Evolutionary conservation across 2,329 filamentous ascomycete genomes (phyloP).

Genomic region (Penicillium carneum): DNA sequence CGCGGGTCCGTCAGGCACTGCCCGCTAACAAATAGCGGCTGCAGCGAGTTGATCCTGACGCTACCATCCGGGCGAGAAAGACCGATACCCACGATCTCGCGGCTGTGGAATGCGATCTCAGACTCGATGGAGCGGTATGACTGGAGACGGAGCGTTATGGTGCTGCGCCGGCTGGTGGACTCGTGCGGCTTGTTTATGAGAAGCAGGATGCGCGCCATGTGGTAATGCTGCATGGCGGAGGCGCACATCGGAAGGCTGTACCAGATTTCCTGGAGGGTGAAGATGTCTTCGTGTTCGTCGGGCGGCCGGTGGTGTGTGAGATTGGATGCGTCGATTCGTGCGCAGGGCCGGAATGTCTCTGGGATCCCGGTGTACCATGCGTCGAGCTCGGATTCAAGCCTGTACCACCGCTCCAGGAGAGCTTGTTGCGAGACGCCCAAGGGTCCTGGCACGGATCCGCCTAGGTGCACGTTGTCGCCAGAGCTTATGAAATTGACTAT

Average conservation of each 20-base stretch:
- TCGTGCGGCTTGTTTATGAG: conserved; percentile 54
- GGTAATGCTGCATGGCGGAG: conserved; percentile 62
- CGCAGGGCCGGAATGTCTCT: conserved; percentile 65
- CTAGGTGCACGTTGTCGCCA: conserved; percentile 58
- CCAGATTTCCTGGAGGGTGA: conserved; percentile 65
- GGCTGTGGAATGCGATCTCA: conserved; percentile 64
- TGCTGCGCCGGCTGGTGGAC: conserved; percentile 58
- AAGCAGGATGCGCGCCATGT: conserved; percentile 54
- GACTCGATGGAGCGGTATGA: conserved; percentile 66
- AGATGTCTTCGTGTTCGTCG: conserved; percentile 45
- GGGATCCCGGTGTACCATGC: conserved; percentile 67
- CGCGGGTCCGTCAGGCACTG: conserved; percentile 63
- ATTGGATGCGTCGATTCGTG: conserved; percentile 54
- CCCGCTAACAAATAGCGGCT: conserved; percentile 69
- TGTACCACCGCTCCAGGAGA: conserved; percentile 59
- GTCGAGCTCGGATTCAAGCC: conserved; percentile 64
- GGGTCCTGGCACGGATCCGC: conserved; percentile 38
- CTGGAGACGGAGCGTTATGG: conserved; percentile 62
- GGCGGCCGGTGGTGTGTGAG: conserved; percentile 33
- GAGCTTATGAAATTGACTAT: conserved; percentile 70
- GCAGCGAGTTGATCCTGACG: conserved; percentile 66
- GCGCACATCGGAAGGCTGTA: conserved; percentile 71
- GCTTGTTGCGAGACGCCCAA: conserved; percentile 49
- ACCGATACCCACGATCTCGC: conserved; percentile 68
- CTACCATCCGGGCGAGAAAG: conserved; percentile 64